Evolutionary conservation across 2,329 filamentous ascomycete species (phyloP), one percentile per base, ranked within the genome.

Genomic region (Colletotrichum neosansevieriae): DNA sequence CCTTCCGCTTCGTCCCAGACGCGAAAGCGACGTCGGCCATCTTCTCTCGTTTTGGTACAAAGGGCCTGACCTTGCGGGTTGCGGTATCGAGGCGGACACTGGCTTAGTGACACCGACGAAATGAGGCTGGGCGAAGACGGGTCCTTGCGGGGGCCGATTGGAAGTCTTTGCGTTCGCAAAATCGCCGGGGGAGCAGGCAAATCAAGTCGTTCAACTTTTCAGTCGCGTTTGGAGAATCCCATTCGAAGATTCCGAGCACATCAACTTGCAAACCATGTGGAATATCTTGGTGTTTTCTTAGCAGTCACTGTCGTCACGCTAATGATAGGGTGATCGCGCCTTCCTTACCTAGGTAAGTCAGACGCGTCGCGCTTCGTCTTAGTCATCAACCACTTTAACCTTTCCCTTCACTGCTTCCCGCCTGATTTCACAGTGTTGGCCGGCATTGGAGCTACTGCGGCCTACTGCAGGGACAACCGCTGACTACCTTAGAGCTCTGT

Each of bases 1-100:
- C 83, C 72, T 87, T 88, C 50, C 85, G 79, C 77, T 88, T 88
- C 64, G 76, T 80, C 59, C 85, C 84, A 47, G 77, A 76, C 34
- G 78, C 75, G 60, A 73, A 59, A 44, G 85, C 83, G 82, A 85
- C 17, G 50, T 83, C 82, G 45, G 72, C 70, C 77, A 81, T 80
- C 19, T 12, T 19, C 29, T 54, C 50, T 54, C 12, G 32, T 36
- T 21, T 24, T 53, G 32, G 24, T 32, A 17, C n/a, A 24, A 29
- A n/a, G 24, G 6, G 0, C 13, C 17, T 6, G 7, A 40, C 21
- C 17, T 21, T 7, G 51, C 7, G 29, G 4, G 29, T 29, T 29
- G 29, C 6, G 51, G 51, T 53, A 49, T 13, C 19, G 19, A 49
- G 12, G 32, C 50, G 29, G 32, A n/a, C 47, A 50, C 29, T 38